Base-by-base conservation (phyloP, 2,329 filamentous ascomycete species). In the Seiridium cupressi region DNA sequence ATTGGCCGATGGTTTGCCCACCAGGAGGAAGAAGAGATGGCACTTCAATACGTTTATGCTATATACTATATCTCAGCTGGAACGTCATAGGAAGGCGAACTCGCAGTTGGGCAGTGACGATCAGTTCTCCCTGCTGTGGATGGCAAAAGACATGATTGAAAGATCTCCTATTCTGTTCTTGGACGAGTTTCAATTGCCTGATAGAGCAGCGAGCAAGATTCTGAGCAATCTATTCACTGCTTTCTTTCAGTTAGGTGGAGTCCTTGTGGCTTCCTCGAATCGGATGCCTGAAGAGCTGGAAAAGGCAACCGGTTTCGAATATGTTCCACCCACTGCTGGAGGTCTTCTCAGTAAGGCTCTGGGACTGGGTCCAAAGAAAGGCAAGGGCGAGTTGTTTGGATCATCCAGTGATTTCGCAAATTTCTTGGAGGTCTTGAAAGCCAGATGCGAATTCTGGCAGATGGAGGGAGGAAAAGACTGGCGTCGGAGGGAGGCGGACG, bases 31-130 rank as follows among this genome's bases (percentile, higher is more conserved):
- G 77, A 81, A 83, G 66, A 80, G 90, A 61, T 93, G 89, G 87
- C 91, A 94, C 70, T 95, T 93, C 75, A 92, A 92, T 71, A 92
- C 89, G 0, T 95, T 95, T 68, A 95, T 95, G 89, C 79, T 94
- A 7, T 88, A 93, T 65, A 87, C 86, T 0, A 81, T 93, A 51
- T 88, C 90, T 1, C 87, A 88, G 55, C 78, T 95, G 1, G 91
- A 94, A 66, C 77, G 81, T 10, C 81, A 90, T 49, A 80, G 91
- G 66, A 79, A 77, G 60, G 66, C 71, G 4, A 67, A 70, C 1
- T 63, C 66, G 2, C 60, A 65, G 11, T 42, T 64, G 11, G 63
- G 57, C 61, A 55, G 58, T n/a, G 66, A 63, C 26, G 63, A 72
- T 4, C 72, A 65, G 66, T 87, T 92, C 72, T 90, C 89, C 0